Evolutionary conservation across 495 filamentous ascomycete species (phyloP), one percentile per base, ranked within the genome.

Genomic region (Glonium stellatum): DNA sequence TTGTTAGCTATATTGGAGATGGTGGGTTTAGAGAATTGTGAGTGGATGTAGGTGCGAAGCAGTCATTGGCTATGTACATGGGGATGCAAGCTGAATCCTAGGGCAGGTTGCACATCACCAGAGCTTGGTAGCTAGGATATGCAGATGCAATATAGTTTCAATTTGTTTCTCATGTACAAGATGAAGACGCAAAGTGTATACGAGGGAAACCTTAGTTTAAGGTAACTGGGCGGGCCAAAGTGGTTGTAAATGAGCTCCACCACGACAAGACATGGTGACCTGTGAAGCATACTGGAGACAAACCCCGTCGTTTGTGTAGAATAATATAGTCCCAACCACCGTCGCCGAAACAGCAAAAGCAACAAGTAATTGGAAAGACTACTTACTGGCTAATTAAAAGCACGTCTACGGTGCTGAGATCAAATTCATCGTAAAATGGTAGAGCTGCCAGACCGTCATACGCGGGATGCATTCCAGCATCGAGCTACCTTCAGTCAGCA

Each of bases 401-500:
- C 64, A 98, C 87, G 74, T 98, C 95, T 42, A 98, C 92, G 5
- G 88, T 95, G 73, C 93, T 96, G 35, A 98, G 77, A 71, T 98
- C 93, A 70, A 97, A 98, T 69, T 98, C 92, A 70, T 98, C 93
- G 70, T 96, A 98, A 78, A 96, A 98, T 0, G 93, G 93, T 9
- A 98, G 83, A 39, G 89, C 87, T 15, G 91, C 88, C 53, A 97
- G 85, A 8, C 93, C 93, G 63, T 97, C 92, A 70, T 96, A 96
- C n/a, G 90, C 93, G 42, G 93, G 90, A 67, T 97, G 93, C 74
- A 95, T 90, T 13, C 93, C 93, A 44, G 93, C 93, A 78, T 98
- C 93, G 53, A 98, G 88, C 90, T 95, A 67, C 62, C 65, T 31
- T 39, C 42, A 42, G 44, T 67, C 46, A 69, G 61, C 42, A 44